Conservation (phyloP, 768 basidiomycete species). For the Austroboletus festivus region DNA sequence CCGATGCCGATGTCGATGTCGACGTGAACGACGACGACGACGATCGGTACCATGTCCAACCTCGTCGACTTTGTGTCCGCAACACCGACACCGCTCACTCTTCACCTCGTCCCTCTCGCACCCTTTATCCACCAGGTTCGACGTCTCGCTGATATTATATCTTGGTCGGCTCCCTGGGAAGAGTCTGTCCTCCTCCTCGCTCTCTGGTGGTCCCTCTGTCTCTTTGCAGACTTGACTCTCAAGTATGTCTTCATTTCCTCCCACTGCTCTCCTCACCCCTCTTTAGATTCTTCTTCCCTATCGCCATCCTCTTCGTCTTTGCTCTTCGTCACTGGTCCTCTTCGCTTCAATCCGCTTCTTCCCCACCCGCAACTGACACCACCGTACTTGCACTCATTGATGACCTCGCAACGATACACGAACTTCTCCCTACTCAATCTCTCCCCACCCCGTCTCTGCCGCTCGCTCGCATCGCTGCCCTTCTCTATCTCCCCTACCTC, state of each 20-base stretch:
- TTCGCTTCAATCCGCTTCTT: constrained; percentile 7
- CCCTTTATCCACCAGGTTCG: constrained; percentile 48
- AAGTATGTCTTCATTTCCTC: constrained; percentile 35
- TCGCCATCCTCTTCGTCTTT: constrained; percentile 42
- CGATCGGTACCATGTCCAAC: too few relatives aligned
- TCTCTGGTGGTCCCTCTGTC: constrained; percentile 74
- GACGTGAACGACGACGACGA: too few relatives aligned
- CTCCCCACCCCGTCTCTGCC: constrained; percentile 30
- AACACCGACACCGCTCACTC: constrained; percentile 60
- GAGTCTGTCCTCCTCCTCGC: constrained; percentile 66
- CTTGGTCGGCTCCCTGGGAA: constrained; percentile 57
- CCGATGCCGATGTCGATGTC: too few relatives aligned
- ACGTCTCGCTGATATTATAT: constrained; percentile 44
- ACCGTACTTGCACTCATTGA: constrained; percentile 53
- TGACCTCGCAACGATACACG: constrained; percentile 64
- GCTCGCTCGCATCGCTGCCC: constrained; percentile 53
- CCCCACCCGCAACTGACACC: constrained; percentile 49
- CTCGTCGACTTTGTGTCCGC: constrained; percentile 50
- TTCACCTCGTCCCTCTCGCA: constrained; percentile 59
- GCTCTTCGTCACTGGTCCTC: constrained; percentile 30
- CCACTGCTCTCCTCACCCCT: not conserved
- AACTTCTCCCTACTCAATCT: constrained; percentile 46
- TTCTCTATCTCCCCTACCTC: constrained; percentile 65
- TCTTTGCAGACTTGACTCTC: constrained; percentile 51
- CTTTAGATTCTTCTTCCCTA: constrained; percentile 56